Percentiles rank a stretch among this genome's conserved stretches.
Conservation (phyloP, 257 asterid genomes). For the Verbena officinalis region DNA sequence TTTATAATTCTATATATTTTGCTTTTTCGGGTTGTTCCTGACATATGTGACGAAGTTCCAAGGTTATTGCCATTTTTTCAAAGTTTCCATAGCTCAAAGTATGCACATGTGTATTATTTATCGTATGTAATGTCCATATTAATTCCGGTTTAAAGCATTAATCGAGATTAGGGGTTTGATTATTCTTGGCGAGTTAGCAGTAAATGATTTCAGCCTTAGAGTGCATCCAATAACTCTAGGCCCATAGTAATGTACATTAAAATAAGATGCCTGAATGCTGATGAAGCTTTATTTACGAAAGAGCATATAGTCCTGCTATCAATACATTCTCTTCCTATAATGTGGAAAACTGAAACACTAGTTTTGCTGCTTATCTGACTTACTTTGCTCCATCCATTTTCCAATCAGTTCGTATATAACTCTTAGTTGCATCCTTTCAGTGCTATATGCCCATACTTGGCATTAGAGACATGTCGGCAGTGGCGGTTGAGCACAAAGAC, state of each 20-base stretch:
- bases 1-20: background rate
- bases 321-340: background rate
- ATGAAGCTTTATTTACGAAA: background rate
- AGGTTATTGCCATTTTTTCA: background rate
- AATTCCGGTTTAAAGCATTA: background rate
- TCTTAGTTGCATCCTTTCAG: constrained; percentile 40
- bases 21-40: background rate
- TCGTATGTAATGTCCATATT: background rate
- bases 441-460: constrained; percentile 98
- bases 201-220: background rate
- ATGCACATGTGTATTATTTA: background rate
- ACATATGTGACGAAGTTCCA: constrained; percentile 1
- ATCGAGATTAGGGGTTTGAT: background rate
- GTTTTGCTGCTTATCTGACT: background rate
- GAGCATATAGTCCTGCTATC: too few species aligned
- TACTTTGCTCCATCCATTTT: background rate
- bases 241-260: background rate
- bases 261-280: background rate
- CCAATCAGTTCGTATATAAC: constrained; percentile 15
- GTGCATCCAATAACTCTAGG: background rate
- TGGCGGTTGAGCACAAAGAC: constrained; percentile 99
- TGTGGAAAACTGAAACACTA: constrained; percentile 7
- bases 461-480: constrained; percentile 94
- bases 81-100: background rate
- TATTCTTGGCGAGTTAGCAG: background rate